A percentile compares a stretch with the other conserved stretches of the same genome.
Evolutionary conservation across 257 asterid genomes (phyloP).

Genomic region (Ehretia macrophylla): DNA sequence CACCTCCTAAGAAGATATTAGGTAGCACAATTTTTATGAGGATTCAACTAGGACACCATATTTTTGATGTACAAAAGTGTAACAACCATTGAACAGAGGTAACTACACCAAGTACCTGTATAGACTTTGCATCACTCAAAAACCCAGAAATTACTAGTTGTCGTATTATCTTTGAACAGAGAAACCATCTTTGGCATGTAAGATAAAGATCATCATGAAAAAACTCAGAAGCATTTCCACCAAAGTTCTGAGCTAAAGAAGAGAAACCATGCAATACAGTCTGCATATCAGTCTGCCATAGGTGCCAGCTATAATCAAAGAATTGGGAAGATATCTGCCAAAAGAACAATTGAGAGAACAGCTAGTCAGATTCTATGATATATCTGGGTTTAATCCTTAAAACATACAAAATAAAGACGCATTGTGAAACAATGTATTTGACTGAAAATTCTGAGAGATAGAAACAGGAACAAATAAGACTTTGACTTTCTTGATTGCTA

Average conservation of each 20-base stretch:
- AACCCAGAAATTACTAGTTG: constrained; percentile 83
- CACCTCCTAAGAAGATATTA: constrained; percentile 66
- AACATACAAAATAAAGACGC: too few relatives aligned
- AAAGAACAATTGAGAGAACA: constrained; percentile 34
- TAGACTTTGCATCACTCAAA: constrained; percentile 64
- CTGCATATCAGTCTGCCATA: constrained; percentile 92
- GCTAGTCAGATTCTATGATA: constrained; percentile 11
- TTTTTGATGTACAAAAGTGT: not conserved
- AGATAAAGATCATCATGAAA: constrained; percentile 68
- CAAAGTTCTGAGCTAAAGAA: constrained; percentile 60
- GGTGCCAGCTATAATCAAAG: constrained; percentile 97
- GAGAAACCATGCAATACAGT: constrained; percentile 73
- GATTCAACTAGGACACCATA: not conserved
- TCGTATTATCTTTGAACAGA: constrained; percentile 84
- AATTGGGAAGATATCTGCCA: constrained; percentile 92
- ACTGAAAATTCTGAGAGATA: too few relatives aligned
- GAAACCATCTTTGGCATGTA: constrained; percentile 94
- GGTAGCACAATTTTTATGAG: constrained; percentile 7
- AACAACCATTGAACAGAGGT: not conserved
- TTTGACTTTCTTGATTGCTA: too few relatives aligned
- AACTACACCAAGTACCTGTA: constrained; percentile 49
- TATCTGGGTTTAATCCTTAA: not conserved
- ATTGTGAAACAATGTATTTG: not conserved
- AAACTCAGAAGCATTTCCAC: constrained; percentile 44
- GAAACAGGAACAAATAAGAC: too few relatives aligned